phyloP scores from a whole-genome alignment of 2,329 filamentous ascomycete genomes.

The Exophiala mesophila region DNA sequence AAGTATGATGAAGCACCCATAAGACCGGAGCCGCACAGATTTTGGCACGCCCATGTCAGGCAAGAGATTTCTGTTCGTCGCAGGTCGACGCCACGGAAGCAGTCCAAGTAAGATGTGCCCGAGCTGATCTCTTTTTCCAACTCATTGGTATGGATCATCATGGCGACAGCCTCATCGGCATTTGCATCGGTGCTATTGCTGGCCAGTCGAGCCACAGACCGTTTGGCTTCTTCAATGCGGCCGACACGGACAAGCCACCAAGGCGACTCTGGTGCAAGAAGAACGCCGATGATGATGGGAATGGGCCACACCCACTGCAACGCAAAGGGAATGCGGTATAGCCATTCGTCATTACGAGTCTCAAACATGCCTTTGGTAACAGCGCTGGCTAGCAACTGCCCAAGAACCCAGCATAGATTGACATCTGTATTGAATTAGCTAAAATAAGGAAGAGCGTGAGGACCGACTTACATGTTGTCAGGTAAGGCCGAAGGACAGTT shows the following conservation, averaged over 20 bases:
- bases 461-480: no score
- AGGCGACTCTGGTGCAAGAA: slow-evolving; percentile 25
- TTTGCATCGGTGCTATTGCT: slow-evolving; percentile 31
- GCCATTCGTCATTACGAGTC: slow-evolving; percentile 16
- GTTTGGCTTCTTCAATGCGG: slow-evolving; percentile 31
- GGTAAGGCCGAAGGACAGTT: slow-evolving; percentile 51
- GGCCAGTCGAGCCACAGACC: slow-evolving; percentile 30
- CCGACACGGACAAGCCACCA: slow-evolving; percentile 34
- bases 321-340: slow-evolving; percentile 24
- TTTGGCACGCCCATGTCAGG: slow-evolving; percentile 34
- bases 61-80: slow-evolving; percentile 41
- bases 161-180: slow-evolving; percentile 31
- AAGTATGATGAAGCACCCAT: slow-evolving; percentile 31
- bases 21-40: slow-evolving; percentile 30
- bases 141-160: slow-evolving; percentile 38
- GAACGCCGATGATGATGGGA: slow-evolving; percentile 19
- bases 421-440: no score
- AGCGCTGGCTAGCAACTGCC: slow-evolving; percentile 49
- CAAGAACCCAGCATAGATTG: slow-evolving; percentile 60
- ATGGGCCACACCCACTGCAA: slow-evolving; percentile 28
- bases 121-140: slow-evolving; percentile 27
- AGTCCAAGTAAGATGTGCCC: slow-evolving; percentile 29
- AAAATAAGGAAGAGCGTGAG: no score
- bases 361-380: slow-evolving; percentile 23
- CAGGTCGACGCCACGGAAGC: slow-evolving; percentile 30